Percentiles rank a stretch among this genome's conserved stretches.
Evolutionary conservation across 371 early-diverging fungal species (phyloP).

Genomic region (Mucor saturninus): DNA sequence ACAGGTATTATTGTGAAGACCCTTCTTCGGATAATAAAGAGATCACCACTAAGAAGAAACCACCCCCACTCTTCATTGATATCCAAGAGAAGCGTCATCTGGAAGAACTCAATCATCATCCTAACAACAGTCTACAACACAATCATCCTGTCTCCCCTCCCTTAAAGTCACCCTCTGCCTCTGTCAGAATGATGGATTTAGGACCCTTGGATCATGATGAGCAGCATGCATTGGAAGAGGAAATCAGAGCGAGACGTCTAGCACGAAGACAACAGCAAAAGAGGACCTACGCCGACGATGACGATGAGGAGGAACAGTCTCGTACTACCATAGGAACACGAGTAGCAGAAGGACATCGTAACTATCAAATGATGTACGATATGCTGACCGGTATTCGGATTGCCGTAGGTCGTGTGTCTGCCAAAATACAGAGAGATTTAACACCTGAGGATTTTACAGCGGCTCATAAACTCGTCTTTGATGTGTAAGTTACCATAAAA

Average conservation of each 20-base stretch:
- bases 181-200: slow-evolving; percentile 21
- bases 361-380: slow-evolving; percentile 93
- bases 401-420: slow-evolving; percentile 76
- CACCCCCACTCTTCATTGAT: slow-evolving; percentile 9
- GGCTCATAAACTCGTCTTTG: slow-evolving; percentile 92
- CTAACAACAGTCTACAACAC: not conserved
- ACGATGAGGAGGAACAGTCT: slow-evolving; percentile 53
- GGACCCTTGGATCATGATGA: slow-evolving; percentile 41
- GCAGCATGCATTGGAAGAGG: slow-evolving; percentile 32
- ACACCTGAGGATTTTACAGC: slow-evolving; percentile 81
- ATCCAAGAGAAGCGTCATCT: slow-evolving; percentile 2
- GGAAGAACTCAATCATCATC: not conserved
- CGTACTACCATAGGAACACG: slow-evolving; percentile 65
- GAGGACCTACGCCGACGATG: slow-evolving; percentile 24
- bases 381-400: slow-evolving; percentile 95
- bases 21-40: slow-evolving; percentile 12
- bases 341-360: slow-evolving; percentile 69
- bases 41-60: slow-evolving; percentile 5
- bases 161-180: slow-evolving; percentile 15
- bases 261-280: slow-evolving; percentile 25
- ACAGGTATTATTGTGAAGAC: not conserved
- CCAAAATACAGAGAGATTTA: slow-evolving; percentile 78
- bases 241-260: slow-evolving; percentile 38
- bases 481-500: slow-evolving; percentile 59
- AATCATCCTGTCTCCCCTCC: not conserved